Percentiles rank a stretch among this genome's conserved stretches.
Evolutionary conservation across 257 asterid genomes (phyloP).

Genomic region (Plectranthus barbatus): DNA sequence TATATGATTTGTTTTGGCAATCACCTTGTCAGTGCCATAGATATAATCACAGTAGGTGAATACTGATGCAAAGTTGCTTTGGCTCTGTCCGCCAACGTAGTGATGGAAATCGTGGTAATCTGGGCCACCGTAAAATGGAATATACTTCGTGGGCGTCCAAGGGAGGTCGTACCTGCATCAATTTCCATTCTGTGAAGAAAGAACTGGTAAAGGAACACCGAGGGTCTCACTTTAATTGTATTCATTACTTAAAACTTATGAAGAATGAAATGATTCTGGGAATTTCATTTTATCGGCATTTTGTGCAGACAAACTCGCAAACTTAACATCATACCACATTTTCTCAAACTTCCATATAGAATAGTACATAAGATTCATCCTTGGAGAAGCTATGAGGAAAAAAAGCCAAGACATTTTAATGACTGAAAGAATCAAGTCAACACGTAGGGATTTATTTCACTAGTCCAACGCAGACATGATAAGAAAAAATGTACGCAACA

Average conservation of each 20-base stretch:
- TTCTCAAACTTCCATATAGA: background rate
- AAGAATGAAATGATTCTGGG: too few species aligned
- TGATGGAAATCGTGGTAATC: constrained; percentile 99
- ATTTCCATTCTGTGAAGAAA: background rate
- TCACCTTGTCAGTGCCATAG: constrained; percentile 97
- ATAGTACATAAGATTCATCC: background rate
- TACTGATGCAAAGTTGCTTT: constrained; percentile 96
- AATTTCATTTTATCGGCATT: too few species aligned
- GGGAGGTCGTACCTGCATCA: constrained; percentile 79
- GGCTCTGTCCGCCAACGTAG: constrained; percentile 94
- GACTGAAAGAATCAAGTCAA: background rate
- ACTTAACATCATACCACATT: background rate
- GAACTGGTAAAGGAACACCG: background rate
- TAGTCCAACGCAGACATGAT: background rate
- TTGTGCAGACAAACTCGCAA: too few species aligned
- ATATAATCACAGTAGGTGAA: constrained; percentile 94
- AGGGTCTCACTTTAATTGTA: background rate
- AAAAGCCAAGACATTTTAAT: background rate
- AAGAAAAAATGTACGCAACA: background rate
- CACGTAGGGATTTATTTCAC: too few species aligned
- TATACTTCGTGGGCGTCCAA: constrained; percentile 82
- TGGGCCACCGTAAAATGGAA: constrained; percentile 95
- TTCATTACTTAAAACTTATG: background rate
- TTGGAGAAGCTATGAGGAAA: background rate
- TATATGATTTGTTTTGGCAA: background rate